These are phyloP conservation scores for Didymella glomerata DNA, from an alignment of 2,329 filamentous ascomycete genomes.

Conservation along the genomic window DNA sequence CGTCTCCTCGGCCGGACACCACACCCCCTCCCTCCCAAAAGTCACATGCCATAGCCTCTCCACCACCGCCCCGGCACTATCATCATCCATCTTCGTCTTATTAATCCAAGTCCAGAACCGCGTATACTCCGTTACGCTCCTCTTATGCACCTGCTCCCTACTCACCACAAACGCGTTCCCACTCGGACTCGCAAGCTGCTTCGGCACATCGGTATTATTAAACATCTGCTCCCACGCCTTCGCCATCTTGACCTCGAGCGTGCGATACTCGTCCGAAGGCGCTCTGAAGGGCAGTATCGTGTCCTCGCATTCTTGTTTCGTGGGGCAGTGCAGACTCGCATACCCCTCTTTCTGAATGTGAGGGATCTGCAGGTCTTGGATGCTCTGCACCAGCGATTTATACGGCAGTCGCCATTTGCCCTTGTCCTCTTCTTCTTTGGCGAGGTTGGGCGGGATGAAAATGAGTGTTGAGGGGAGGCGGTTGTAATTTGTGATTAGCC, in stretches of 20 bases:
- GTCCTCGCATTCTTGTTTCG: constrained; percentile 48
- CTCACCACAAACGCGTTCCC: constrained; percentile 52
- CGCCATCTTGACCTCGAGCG: constrained; percentile 36
- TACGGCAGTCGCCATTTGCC: neutral
- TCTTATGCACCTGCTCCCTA: constrained; percentile 35
- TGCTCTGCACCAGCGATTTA: constrained; percentile 4
- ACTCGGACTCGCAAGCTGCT: constrained; percentile 56
- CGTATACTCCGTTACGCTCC: constrained; percentile 42
- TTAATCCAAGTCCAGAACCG: constrained; percentile 37
- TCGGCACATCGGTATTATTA: constrained; percentile 44
- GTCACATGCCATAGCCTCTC: constrained; percentile 42
- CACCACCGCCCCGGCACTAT: constrained; percentile 34
- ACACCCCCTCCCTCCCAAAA: constrained; percentile 33
- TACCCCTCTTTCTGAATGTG: constrained; percentile 52
- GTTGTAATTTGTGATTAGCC: constrained; percentile 38
- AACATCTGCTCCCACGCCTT: constrained; percentile 59
- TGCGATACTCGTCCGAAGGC: constrained; percentile 29
- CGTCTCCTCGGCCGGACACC: constrained; percentile 33
- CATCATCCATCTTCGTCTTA: constrained; percentile 38
- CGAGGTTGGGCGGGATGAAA: constrained; percentile 29
- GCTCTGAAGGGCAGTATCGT: constrained; percentile 43
- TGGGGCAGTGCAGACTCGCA: constrained; percentile 52
- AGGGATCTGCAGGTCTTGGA: constrained; percentile 45
- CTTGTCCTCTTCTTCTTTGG: neutral
- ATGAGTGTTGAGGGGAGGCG: constrained; percentile 30